Base-by-base conservation (phyloP, 768 basidiomycete species). In the Flagelloscypha sp. region DNA sequence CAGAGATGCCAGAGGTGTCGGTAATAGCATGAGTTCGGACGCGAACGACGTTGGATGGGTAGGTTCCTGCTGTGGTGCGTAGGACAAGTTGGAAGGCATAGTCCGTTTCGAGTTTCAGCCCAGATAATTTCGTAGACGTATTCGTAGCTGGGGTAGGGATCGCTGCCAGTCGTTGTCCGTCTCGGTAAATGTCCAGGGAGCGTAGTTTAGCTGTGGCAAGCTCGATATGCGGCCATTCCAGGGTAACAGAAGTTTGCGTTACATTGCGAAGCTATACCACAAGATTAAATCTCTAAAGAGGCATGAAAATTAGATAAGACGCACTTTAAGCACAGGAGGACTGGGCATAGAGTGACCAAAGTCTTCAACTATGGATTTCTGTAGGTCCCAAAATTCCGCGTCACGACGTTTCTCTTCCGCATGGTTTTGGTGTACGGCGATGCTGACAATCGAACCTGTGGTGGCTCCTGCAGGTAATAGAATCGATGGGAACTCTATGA, bases 401-500 rank as follows among this genome's bases (percentile, higher is more conserved):
- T 89, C 81, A 41, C 89, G 75, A 43, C 77, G 73, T 47, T 79
- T 74, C 56, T 99, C 95, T 48, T 94, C 92, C 0, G 66, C 53
- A 21, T 76, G 58, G 53, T 99, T 95, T 44, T 90, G 83, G 51
- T 87, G 76, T 10, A 98, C 93, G 2, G 92, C 79, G 57, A 98
- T 98, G 55, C 90, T 95, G 48, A 99, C 88, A 46, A 99, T 97
- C 13, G 90, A 95, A 5, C 95, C 95, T 0, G 93, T 78, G 7
- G 84, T 79, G 1, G 89, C 81, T 10, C 93, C 93, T 0, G 92
- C 86, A 1, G 95, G 95, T 6, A 98, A 66, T 1, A 98, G 74
- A 24, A 99, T 70, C 0, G 95, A 98, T 1, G 95, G 95, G 57
- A 98, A 99, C 59, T 99, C 94, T 48, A 99, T 94, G 23, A 98